Evolutionary conservation across 805 yeast species (phyloP).

Genomic region (Kuraishia capsulata): DNA sequence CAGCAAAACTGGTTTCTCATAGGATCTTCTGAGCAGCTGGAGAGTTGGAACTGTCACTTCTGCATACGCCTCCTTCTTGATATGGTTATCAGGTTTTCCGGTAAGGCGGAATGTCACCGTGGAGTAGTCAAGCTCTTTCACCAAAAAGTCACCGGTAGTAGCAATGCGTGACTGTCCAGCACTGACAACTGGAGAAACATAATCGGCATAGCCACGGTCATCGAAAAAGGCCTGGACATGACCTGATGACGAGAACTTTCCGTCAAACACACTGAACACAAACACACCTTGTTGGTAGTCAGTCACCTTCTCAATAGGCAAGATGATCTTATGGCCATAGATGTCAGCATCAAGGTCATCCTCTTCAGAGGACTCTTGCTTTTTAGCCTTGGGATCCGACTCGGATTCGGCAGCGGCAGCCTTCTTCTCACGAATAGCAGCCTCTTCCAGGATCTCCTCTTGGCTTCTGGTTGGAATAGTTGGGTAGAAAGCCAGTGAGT

Average conservation of each 20-base stretch:
- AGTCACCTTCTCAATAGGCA: slow-evolving; percentile 50
- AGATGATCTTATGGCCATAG: slow-evolving; percentile 33
- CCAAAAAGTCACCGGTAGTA: slow-evolving; percentile 59
- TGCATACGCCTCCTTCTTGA: slow-evolving; percentile 49
- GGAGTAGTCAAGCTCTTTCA: slow-evolving; percentile 76
- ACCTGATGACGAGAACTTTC: slow-evolving; percentile 42
- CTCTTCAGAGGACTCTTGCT: slow-evolving; percentile 34
- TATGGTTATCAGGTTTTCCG: slow-evolving; percentile 42
- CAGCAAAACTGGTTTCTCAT: slow-evolving; percentile 47
- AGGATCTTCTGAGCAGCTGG: slow-evolving; percentile 58
- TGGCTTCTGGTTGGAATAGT: slow-evolving; percentile 69
- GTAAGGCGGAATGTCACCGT: slow-evolving; percentile 51
- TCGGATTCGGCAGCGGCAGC: not conserved
- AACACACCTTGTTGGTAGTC: slow-evolving; percentile 68
- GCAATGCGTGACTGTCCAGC: slow-evolving; percentile 29
- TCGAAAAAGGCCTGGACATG: slow-evolving; percentile 75
- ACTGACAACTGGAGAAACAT: slow-evolving; percentile 40
- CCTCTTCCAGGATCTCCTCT: slow-evolving; percentile 1
- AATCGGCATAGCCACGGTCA: slow-evolving; percentile 58
- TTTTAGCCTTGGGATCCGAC: slow-evolving; percentile 35
- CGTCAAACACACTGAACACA: slow-evolving; percentile 55
- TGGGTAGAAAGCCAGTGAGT: slow-evolving; percentile 78
- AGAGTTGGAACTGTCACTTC: slow-evolving; percentile 59
- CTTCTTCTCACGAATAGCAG: not conserved
- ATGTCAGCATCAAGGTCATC: slow-evolving; percentile 27